A percentile compares a stretch with the other conserved stretches of the same genome.
phyloP scores from a whole-genome alignment of 78 protist species.

The Dictyostelium firmibasis region DNA sequence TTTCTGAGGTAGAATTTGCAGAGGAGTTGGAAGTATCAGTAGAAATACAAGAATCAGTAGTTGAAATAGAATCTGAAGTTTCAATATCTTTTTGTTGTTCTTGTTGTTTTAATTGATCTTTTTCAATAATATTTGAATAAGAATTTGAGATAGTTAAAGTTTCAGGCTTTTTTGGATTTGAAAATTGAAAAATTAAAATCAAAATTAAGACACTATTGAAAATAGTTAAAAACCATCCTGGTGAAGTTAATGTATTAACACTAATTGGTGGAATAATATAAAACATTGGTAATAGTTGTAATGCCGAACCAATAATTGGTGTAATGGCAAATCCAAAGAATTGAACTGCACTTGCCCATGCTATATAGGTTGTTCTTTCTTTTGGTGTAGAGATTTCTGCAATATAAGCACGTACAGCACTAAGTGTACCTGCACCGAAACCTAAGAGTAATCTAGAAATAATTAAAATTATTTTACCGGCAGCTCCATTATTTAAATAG shows the following conservation, averaged over 20 bases:
- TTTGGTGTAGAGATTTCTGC: slow-evolving; percentile 17
- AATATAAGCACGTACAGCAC: slow-evolving; percentile 46
- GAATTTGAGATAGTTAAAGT: neutral
- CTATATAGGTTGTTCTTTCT: slow-evolving; percentile 56
- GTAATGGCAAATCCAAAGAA: slow-evolving; percentile 54
- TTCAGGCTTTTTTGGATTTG: neutral
- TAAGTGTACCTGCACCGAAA: no score
- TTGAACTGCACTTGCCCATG: slow-evolving; percentile 29
- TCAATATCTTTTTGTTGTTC: neutral
- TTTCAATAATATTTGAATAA: no score
- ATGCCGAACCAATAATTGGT: slow-evolving; percentile 16
- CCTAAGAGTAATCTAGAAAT: slow-evolving; percentile 1
- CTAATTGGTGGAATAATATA: neutral
- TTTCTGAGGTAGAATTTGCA: no score
- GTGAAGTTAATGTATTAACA: neutral
- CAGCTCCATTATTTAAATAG: neutral
- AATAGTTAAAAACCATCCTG: neutral
- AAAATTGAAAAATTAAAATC: neutral
- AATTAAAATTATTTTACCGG: neutral
- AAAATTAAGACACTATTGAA: neutral
- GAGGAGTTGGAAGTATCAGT: neutral
- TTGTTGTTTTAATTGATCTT: no score
- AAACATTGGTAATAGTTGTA: neutral
- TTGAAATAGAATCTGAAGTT: no score
- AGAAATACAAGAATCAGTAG: neutral